phyloP scores from a whole-genome alignment of 768 basidiomycete species.

The Rhizopogon sp. region DNA sequence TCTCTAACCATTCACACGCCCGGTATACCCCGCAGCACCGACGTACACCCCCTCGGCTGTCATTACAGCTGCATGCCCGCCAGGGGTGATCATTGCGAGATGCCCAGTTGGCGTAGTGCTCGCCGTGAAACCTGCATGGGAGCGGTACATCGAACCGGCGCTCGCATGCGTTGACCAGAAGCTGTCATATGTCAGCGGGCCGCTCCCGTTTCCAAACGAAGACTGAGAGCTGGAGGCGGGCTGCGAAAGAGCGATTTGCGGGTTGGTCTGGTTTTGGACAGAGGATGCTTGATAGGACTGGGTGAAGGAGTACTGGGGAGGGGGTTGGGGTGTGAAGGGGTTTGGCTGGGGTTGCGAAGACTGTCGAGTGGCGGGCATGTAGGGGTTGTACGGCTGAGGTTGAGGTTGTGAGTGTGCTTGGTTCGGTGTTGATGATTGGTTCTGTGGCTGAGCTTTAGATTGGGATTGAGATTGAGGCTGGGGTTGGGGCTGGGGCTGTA shows the following conservation, averaged over 20 bases:
- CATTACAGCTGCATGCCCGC: conserved; percentile 26
- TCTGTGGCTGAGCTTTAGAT: neutral
- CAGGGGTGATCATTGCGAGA: conserved; percentile 27
- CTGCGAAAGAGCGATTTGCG: neutral
- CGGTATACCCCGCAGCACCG: conserved; percentile 13
- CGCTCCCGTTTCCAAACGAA: conserved; percentile 16
- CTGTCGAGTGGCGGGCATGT: neutral
- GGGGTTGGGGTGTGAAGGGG: conserved; percentile 11
- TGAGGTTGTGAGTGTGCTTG: conserved; percentile 1
- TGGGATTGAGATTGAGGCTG: conserved; percentile 1
- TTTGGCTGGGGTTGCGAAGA: conserved; percentile 1
- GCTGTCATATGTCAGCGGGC: conserved; percentile 51
- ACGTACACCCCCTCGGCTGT: conserved; percentile 28
- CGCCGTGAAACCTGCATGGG: conserved; percentile 22
- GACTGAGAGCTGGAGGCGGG: conserved; percentile 11
- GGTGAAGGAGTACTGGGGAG: neutral
- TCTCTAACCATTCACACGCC: neutral
- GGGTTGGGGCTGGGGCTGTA: neutral
- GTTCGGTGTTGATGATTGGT: neutral
- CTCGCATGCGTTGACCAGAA: conserved; percentile 57
- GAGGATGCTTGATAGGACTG: conserved; percentile 3
- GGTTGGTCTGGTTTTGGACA: conserved; percentile 3
- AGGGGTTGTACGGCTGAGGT: neutral
- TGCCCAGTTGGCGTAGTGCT: conserved; percentile 21
- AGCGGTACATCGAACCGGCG: conserved; percentile 24